Conservation (phyloP, 257 asterid species). For the Ilex asprella region DNA sequence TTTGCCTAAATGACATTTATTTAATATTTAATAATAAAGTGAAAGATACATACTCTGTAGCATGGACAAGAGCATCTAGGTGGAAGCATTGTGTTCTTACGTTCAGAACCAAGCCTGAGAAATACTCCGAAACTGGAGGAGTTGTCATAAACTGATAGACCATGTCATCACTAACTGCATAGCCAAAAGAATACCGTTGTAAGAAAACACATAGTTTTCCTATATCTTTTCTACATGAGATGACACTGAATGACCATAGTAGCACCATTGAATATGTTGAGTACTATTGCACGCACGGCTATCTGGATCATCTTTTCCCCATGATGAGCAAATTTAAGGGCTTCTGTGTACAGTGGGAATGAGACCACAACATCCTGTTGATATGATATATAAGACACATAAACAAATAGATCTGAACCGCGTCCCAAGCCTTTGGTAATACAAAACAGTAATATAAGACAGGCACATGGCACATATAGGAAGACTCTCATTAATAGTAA, state of each 20-base stretch:
- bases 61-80: constrained; percentile 11
- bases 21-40: no score
- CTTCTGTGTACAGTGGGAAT: constrained; percentile 16
- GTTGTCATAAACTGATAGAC: constrained; percentile 12
- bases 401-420: no score
- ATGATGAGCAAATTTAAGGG: constrained; percentile 16
- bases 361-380: constrained; percentile 13
- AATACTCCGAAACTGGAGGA: constrained; percentile 18
- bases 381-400: background rate
- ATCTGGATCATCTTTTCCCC: constrained; percentile 23
- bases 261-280: constrained; percentile 14
- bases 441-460: no score
- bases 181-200: background rate
- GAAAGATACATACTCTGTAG: constrained; percentile 1
- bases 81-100: constrained; percentile 12
- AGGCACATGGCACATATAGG: no score
- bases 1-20: no score
- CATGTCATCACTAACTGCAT: constrained; percentile 20
- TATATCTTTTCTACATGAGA: no score
- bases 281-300: constrained; percentile 17
- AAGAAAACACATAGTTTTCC: no score
- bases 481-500: no score
- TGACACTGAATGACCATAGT: background rate
- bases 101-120: constrained; percentile 8
- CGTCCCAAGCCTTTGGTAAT: no score